phyloP scores from a whole-genome alignment of 768 basidiomycete species.

The Tulasnella sp. region DNA sequence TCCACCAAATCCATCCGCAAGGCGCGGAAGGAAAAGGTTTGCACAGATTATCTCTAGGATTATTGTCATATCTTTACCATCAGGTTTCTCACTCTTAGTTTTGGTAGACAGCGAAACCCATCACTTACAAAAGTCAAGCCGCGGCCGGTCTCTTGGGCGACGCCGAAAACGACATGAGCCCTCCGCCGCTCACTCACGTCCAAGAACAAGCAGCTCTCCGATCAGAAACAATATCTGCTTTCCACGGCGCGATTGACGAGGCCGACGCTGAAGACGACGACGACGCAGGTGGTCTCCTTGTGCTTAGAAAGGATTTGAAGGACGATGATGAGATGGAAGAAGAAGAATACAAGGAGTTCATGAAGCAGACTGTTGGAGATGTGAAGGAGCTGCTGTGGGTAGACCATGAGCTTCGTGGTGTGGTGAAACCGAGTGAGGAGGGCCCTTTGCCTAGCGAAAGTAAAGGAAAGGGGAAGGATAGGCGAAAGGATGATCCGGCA shows the following conservation, averaged over 20 bases:
- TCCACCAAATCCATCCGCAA: conserved; percentile 18
- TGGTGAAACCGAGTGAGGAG: conserved; percentile 20
- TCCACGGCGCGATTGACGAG: conserved; percentile 39
- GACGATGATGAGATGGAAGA: conserved; percentile 71
- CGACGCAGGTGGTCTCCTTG: conserved; percentile 56
- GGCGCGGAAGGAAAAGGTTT: conserved; percentile 42
- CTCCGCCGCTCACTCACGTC: conserved; percentile 51
- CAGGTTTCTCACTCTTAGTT: not conserved
- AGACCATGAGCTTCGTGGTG: conserved; percentile 27
- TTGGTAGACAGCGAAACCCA: conserved; percentile 39
- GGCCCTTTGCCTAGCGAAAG: conserved; percentile 25
- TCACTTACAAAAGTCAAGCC: conserved; percentile 65
- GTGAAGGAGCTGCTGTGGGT: conserved; percentile 59
- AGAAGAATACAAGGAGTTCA: conserved; percentile 72
- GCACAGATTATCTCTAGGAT: not conserved
- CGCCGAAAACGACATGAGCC: conserved; percentile 26
- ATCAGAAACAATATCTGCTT: conserved; percentile 75
- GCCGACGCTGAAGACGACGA: conserved; percentile 34
- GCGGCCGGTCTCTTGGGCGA: conserved; percentile 50
- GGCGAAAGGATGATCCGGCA: conserved; percentile 30
- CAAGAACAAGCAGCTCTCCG: conserved; percentile 69
- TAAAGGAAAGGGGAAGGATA: conserved; percentile 24
- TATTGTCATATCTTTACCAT: not conserved
- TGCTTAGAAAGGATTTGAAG: conserved; percentile 63
- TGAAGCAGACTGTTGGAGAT: conserved; percentile 71